Evolutionary conservation across 345 rosid species (phyloP).

Genomic region (Brassica cretica): DNA sequence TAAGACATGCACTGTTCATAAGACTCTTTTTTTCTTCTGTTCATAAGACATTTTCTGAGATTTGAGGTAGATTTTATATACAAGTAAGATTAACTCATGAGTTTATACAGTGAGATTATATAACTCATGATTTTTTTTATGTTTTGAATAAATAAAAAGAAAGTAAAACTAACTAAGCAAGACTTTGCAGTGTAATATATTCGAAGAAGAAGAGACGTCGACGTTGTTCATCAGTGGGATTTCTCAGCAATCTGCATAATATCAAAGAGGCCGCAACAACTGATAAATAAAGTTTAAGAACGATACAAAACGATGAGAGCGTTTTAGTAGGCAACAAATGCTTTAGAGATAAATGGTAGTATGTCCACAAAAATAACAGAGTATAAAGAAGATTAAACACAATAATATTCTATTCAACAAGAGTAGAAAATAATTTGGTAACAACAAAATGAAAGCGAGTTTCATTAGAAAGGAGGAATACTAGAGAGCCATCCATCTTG

Average conservation of each 20-base stretch:
- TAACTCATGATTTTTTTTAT: too few species aligned
- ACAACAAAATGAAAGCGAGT: neutral
- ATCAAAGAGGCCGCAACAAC: constrained; percentile 82
- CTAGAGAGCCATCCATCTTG: constrained; percentile 45
- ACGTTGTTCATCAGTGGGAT: constrained; percentile 85
- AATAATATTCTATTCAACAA: neutral
- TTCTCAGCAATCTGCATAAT: constrained; percentile 77
- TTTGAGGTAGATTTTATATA: neutral
- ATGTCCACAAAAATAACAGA: neutral
- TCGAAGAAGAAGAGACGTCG: constrained; percentile 43
- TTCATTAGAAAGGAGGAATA: constrained; percentile 33
- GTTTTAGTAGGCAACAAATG: neutral
- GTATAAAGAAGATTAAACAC: neutral
- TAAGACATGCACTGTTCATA: neutral
- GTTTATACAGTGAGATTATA: neutral
- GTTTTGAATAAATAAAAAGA: too few species aligned
- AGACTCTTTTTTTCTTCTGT: neutral
- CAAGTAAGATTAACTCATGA: neutral
- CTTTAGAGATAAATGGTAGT: neutral
- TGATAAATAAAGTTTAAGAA: constrained; percentile 33
- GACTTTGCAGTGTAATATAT: neutral
- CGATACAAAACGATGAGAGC: neutral
- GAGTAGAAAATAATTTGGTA: neutral
- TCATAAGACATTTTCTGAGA: neutral
- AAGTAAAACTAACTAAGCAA: neutral